These are phyloP conservation scores for Coemansia sp. DNA, from an alignment of 192 early-diverging fungal species.

Conservation along the genomic window DNA sequence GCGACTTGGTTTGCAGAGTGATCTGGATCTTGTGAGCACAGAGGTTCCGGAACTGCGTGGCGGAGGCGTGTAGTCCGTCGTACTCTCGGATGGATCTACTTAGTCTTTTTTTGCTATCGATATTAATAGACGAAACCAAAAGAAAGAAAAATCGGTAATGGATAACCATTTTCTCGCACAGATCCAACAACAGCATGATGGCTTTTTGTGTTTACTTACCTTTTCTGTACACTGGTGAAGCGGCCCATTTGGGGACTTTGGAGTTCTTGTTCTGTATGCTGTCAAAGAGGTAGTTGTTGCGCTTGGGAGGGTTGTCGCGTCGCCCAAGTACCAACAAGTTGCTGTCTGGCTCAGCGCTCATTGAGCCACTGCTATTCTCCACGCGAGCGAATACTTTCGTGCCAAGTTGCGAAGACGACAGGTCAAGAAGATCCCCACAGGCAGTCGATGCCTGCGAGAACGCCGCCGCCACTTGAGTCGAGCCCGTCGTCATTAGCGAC, in stretches of 20 bases:
- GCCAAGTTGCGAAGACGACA: neutral
- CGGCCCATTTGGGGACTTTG: neutral
- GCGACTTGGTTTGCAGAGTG: slow-evolving; percentile 1
- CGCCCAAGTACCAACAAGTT: neutral
- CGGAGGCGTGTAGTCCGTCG: no score
- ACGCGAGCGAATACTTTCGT: neutral
- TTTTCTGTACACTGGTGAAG: slow-evolving; percentile 2
- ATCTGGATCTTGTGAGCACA: neutral
- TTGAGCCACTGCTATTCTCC: neutral
- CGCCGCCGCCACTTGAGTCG: neutral
- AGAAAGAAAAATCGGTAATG: neutral
- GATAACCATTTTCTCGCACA: no score
- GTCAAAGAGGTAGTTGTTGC: neutral
- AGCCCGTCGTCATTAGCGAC: no score
- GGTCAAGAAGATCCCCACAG: neutral
- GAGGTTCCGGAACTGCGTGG: no score
- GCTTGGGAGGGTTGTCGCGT: neutral
- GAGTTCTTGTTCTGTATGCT: neutral
- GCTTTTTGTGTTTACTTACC: slow-evolving; percentile 1
- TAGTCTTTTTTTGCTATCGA: neutral
- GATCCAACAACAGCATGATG: no score
- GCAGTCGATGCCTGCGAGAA: neutral
- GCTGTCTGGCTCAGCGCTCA: neutral
- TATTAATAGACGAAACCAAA: neutral
- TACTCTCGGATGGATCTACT: no score